Evolutionary conservation across 2,329 filamentous ascomycete species (phyloP), one percentile per base, ranked within the genome.

Genomic region (Teratosphaeriaceae sp.): DNA sequence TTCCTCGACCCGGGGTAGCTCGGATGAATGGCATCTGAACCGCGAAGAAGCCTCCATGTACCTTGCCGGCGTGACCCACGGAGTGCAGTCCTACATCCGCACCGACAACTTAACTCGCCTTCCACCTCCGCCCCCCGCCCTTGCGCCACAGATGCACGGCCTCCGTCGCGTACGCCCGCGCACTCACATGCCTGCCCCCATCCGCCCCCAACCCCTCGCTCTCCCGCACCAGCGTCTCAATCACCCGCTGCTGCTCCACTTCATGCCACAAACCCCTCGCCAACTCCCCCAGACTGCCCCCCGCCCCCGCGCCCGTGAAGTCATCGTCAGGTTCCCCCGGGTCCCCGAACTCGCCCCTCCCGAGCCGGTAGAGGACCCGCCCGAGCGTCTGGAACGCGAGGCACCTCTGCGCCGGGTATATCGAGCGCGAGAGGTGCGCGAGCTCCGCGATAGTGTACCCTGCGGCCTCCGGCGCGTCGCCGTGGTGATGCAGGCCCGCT

Each of bases 401-500:
- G 58, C 92, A 96, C 11, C 90, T 72, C 69, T 98, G 92, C 1
- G 85, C 83, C 0, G 92, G 79, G 16, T 95, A 87, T 0, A 82
- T 80, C 43, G 86, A 94, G 24, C 90, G 76, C 3, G 87, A 81
- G 2, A 96, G 74, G 23, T 84, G 79, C 1, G 88, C 82, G 1
- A 98, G 73, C 65, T 98, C 92, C 0, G 81, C 79, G 22, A 98
- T 78, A 0, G 92, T 97, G 65, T 98, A 98, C 0, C 92, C 92
- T 0, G 92, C 92, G 1, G 89, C 87, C 64, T 94, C 88, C 13
- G 92, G 92, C 1, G 90, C 89, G 45, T 89, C 80, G 49, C 85
- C 88, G 63, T 98, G 92, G 64, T 98, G 90, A 64, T 98, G 92
- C 12, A 98, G 74, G 0, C 92, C 92, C 46, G 83, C 78, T 11